Evolutionary conservation across 139 green algal genomes (phyloP), one percentile per base, ranked within the genome.

Genomic region (Desmodesmus armatus): DNA sequence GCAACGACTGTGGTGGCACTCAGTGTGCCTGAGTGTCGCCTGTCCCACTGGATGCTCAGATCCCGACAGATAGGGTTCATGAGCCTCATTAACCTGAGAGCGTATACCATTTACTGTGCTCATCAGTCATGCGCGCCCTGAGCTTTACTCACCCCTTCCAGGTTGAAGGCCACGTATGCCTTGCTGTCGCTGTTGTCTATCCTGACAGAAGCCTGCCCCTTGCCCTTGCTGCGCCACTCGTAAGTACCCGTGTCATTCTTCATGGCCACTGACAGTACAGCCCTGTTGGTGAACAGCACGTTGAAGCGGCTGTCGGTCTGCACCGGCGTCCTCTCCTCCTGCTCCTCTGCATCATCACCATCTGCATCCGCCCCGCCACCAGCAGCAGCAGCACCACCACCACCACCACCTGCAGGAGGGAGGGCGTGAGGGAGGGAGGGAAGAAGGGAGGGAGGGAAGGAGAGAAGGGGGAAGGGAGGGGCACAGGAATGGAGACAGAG

Each of bases 251-350:
- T 23, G 11, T 65, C 78, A 0, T 78, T 73, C 44, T 31, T 49
- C 33, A 66, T 17, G 3, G 35, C 31, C 21, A 85, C 66, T 37
- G 65, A 11, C 47, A 85, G 66, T 2, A 21, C 15, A 1, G 65
- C 66, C 44, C 79, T 85, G 66, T 3, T 17, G 35, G n/a, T 85
- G 80, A 85, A 85, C 25, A 71, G 49, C 33, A 85, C 65, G 5
- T 69, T 33, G 33, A 35, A 85, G n/a, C n/a, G n/a, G n/a, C n/a
- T n/a, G n/a, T n/a, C n/a, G n/a, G n/a, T n/a, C n/a, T n/a, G n/a
- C n/a, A n/a, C n/a, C n/a, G n/a, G n/a, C 9, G 19, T 55, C 31
- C 37, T n/a, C 33, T 78, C 65, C 33, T 85, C 80, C 6, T 79
- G 62, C 62, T 74, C 9, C 67, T 19, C 9, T 3, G 47, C 47